Evolutionary conservation across 495 filamentous ascomycete species (phyloP).

Genomic region (Xylaria telfairii): DNA sequence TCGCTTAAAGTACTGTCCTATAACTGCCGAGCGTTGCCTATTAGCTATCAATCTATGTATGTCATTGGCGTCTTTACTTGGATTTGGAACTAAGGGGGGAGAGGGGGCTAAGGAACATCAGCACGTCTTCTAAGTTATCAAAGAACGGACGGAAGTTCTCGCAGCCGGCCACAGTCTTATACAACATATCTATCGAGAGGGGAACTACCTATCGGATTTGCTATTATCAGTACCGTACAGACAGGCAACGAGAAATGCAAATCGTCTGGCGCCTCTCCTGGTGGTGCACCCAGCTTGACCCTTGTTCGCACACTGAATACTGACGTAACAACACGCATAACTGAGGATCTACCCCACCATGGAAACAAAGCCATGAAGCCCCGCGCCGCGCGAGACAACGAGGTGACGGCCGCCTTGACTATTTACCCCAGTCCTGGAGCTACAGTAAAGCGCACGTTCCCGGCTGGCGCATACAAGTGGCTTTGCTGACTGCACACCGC

Average conservation of each 20-base stretch:
- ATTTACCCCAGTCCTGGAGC: constrained; percentile 3
- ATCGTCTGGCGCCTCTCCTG: not conserved
- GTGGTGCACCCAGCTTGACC: not conserved
- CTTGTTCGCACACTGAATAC: constrained; percentile 14
- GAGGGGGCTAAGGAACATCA: constrained; percentile 3
- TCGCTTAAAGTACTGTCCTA: not conserved
- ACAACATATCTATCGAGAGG: not conserved
- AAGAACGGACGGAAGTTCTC: not conserved
- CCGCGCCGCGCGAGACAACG: constrained; percentile 14
- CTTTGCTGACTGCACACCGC: constrained; percentile 24
- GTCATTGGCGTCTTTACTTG: not conserved
- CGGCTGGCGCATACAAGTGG: constrained; percentile 14
- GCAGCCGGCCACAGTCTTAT: not conserved
- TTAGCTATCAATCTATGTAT: not conserved
- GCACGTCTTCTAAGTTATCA: constrained; percentile 2
- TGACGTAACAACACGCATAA: constrained; percentile 21
- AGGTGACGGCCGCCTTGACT: not conserved
- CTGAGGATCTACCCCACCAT: constrained; percentile 19
- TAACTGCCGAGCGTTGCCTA: not conserved
- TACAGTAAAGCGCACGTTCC: constrained; percentile 21
- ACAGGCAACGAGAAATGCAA: constrained; percentile 16
- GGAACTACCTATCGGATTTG: not conserved
- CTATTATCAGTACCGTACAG: not conserved
- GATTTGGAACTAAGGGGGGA: constrained; percentile 18
- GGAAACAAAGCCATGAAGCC: constrained; percentile 13